These are phyloP conservation scores for Cercospora sesami DNA, from an alignment of 2,329 filamentous ascomycete species.

Conservation along the genomic window DNA sequence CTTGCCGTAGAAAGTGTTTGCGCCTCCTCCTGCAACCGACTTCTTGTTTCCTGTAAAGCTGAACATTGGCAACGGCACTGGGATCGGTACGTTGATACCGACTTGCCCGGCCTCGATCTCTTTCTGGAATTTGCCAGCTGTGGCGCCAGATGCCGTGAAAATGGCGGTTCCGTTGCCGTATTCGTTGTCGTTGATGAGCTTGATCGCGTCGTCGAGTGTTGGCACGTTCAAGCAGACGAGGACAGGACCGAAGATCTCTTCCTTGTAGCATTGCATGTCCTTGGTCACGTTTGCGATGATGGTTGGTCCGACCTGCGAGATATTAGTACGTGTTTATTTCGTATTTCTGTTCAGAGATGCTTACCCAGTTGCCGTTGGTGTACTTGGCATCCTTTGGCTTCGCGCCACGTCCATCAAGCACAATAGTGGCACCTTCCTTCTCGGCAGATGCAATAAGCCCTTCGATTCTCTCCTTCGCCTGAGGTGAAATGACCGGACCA, in stretches of 20 bases:
- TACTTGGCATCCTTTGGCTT: slow-evolving; percentile 67
- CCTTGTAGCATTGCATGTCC: slow-evolving; percentile 78
- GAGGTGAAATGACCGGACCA: slow-evolving; percentile 76
- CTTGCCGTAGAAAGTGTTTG: slow-evolving; percentile 92
- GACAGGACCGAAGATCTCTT: slow-evolving; percentile 85
- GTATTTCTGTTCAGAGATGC: slow-evolving; percentile 26
- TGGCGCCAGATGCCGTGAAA: slow-evolving; percentile 76
- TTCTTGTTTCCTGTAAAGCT: slow-evolving; percentile 68
- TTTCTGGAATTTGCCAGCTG: slow-evolving; percentile 74
- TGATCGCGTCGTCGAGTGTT: slow-evolving; percentile 76
- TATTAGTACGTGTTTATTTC: slow-evolving; percentile 24
- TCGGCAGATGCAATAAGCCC: slow-evolving; percentile 72
- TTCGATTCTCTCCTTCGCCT: slow-evolving; percentile 78
- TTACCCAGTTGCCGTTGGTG: slow-evolving; percentile 76
- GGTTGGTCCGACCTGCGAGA: slow-evolving; percentile 67
- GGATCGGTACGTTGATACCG: slow-evolving; percentile 81
- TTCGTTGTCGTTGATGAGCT: slow-evolving; percentile 80
- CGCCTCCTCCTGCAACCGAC: slow-evolving; percentile 85
- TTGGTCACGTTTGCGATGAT: slow-evolving; percentile 79
- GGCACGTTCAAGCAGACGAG: slow-evolving; percentile 77
- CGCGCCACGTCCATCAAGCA: slow-evolving; percentile 77
- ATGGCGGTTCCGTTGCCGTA: slow-evolving; percentile 86
- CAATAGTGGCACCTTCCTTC: slow-evolving; percentile 75
- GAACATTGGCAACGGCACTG: slow-evolving; percentile 51
- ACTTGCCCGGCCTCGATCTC: slow-evolving; percentile 84